These are phyloP conservation scores for Globisporangium cystogenes DNA, from an alignment of 352 stramenopile genomes.

Conservation along the genomic window DNA sequence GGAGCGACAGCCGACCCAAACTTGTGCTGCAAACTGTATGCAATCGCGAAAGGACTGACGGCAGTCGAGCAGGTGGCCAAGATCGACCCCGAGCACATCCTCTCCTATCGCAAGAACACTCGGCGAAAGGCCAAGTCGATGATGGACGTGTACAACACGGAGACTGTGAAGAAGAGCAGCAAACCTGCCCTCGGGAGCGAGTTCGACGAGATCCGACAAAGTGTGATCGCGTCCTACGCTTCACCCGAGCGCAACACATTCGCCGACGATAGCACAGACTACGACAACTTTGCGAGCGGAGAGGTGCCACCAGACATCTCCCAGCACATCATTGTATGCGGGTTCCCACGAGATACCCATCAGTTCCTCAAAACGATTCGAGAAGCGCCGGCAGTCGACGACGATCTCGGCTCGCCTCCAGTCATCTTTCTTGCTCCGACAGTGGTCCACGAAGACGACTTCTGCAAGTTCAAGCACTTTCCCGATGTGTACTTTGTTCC, in stretches of 20 bases:
- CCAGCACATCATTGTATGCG: conserved; percentile 66
- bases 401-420: conserved; percentile 30
- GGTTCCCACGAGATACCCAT: conserved; percentile 56
- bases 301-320: conserved; percentile 33
- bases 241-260: conserved; percentile 19
- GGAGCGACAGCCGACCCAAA: conserved; percentile 67
- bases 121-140: conserved; percentile 50
- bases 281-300: conserved; percentile 43
- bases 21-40: conserved; percentile 77
- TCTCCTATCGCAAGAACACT: conserved; percentile 70
- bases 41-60: conserved; percentile 48
- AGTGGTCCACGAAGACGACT: conserved; percentile 55
- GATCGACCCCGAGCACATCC: conserved; percentile 66
- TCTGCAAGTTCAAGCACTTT: conserved; percentile 41
- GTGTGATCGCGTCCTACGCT: conserved; percentile 50
- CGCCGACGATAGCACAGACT: conserved; percentile 24
- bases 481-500: conserved; percentile 58
- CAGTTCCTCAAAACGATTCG: conserved; percentile 70
- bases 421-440: conserved; percentile 53
- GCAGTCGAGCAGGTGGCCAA: conserved; percentile 51
- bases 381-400: conserved; percentile 36
- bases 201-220: conserved; percentile 49
- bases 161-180: conserved; percentile 36
- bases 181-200: conserved; percentile 56
- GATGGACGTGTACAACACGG: conserved; percentile 20